Percentiles rank a stretch among this genome's conserved stretches.
These are phyloP conservation scores for Annulohypoxylon nitens DNA, from an alignment of 495 filamentous ascomycete genomes.

Conservation along the genomic window DNA sequence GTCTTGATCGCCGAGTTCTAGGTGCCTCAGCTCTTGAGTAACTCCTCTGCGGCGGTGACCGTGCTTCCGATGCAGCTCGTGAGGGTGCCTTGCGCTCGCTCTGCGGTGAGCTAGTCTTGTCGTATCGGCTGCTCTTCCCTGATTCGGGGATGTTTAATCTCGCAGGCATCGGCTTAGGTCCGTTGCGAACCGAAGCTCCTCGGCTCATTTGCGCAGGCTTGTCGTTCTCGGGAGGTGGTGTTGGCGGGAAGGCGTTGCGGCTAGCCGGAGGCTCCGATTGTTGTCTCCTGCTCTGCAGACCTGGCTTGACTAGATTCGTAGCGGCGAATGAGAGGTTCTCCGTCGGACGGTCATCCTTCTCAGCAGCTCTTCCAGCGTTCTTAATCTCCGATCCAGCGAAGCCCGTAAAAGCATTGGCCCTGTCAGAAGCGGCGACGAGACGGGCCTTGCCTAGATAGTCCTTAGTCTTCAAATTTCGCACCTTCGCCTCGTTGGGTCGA, in stretches of 20 bases:
- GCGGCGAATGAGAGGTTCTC: constrained; percentile 91
- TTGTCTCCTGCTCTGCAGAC: constrained; percentile 80
- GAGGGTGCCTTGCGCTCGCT: constrained; percentile 56
- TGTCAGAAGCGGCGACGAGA: constrained; percentile 91
- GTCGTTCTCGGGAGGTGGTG: constrained; percentile 91
- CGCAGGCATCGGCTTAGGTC: constrained; percentile 64
- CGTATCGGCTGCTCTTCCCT: constrained; percentile 61
- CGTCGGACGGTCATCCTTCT: constrained; percentile 77
- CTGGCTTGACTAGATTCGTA: constrained; percentile 88
- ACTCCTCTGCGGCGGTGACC: constrained; percentile 65
- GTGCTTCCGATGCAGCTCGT: constrained; percentile 54
- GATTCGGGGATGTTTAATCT: constrained; percentile 67
- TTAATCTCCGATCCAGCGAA: constrained; percentile 82
- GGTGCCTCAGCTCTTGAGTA: constrained; percentile 59
- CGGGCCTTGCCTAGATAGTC: constrained; percentile 96
- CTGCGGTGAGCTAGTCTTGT: constrained; percentile 60
- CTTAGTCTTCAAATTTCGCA: constrained; percentile 96
- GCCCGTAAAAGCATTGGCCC: constrained; percentile 79
- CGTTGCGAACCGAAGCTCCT: constrained; percentile 67
- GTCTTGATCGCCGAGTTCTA: constrained; percentile 53
- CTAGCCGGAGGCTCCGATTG: constrained; percentile 83
- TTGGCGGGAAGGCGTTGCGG: constrained; percentile 94
- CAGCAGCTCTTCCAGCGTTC: constrained; percentile 57
- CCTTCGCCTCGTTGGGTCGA: constrained; percentile 95
- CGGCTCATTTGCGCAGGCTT: constrained; percentile 63